Evolutionary conservation across 306 rosid genomes (phyloP), one percentile per base, ranked within the genome.

Genomic region (Sesbania bispinosa): DNA sequence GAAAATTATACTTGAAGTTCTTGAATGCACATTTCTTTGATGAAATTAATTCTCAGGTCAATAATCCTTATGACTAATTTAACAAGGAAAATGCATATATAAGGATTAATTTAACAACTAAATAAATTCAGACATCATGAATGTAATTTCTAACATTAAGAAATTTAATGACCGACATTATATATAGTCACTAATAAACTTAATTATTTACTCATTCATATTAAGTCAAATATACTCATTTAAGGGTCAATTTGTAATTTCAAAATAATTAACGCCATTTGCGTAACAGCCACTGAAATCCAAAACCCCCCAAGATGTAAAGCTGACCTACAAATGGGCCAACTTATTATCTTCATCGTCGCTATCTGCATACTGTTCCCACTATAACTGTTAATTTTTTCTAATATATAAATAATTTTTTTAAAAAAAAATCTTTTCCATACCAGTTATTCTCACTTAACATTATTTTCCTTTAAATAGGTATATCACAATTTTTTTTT

Each of bases 251-350:
- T 77, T 1, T 4, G 84, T 82, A 74, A 84, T 69, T 80, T n/a
- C n/a, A 38, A 0, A 10, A 0, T 7, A n/a, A n/a, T n/a, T n/a
- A n/a, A n/a, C n/a, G 2, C 29, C 27, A 10, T 10, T 68, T 26
- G n/a, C n/a, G n/a, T n/a, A n/a, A n/a, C n/a, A n/a, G 72, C 76
- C 82, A 67, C 79, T 72, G 77, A 77, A 85, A 71, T 81, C 82
- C 83, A 77, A 80, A 69, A 81, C 60, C 74, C 74, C 67, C 77
- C 71, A 76, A 78, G 62, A 29, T 59, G 69, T 85, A 83, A 77
- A 73, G 84, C 76, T 84, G 92, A 88, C 88, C 88, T 71, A 88
- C 92, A 78, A 74, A 68, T 75, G 91, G 92, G 78, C 90, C 92
- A 78, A 83, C 81, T 75, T 86, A 67, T 80, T 80, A 81, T 88